Evolutionary conservation across 2,329 filamentous ascomycete species (phyloP).

Genomic region (Phialocephala sp.): DNA sequence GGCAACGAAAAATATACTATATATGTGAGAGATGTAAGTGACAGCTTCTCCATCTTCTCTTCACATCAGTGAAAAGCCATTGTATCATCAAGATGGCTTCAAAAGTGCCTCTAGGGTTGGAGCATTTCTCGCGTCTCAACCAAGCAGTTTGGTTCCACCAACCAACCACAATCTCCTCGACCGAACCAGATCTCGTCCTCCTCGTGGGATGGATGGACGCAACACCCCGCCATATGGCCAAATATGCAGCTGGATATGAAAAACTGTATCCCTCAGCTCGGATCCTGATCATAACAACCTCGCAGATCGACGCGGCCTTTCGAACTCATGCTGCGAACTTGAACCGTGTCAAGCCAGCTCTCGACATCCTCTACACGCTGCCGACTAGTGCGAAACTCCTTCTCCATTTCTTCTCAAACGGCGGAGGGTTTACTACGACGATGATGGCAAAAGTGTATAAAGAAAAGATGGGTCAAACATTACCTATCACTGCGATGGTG

Average conservation of each 20-base stretch:
- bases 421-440: constrained; percentile 49
- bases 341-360: constrained; percentile 48
- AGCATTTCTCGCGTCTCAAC: constrained; percentile 46
- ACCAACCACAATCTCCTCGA: constrained; percentile 31
- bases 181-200: constrained; percentile 48
- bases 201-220: constrained; percentile 55
- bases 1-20: background rate
- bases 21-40: background rate
- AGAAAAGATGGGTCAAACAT: constrained; percentile 40
- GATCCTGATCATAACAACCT: constrained; percentile 57
- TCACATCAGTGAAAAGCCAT: background rate
- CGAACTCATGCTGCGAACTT: constrained; percentile 44
- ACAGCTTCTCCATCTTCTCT: background rate
- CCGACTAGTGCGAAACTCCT: constrained; percentile 39
- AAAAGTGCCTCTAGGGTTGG: constrained; percentile 14
- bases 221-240: constrained; percentile 48
- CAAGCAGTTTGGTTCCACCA: constrained; percentile 48
- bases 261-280: constrained; percentile 49
- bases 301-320: constrained; percentile 51
- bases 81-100: background rate
- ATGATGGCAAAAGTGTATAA: constrained; percentile 48
- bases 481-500: constrained; percentile 48
- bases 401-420: constrained; percentile 57
- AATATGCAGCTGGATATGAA: constrained; percentile 53
- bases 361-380: constrained; percentile 43